phyloP scores from a whole-genome alignment of 495 filamentous ascomycete species.

The Penicillium odoratum region DNA sequence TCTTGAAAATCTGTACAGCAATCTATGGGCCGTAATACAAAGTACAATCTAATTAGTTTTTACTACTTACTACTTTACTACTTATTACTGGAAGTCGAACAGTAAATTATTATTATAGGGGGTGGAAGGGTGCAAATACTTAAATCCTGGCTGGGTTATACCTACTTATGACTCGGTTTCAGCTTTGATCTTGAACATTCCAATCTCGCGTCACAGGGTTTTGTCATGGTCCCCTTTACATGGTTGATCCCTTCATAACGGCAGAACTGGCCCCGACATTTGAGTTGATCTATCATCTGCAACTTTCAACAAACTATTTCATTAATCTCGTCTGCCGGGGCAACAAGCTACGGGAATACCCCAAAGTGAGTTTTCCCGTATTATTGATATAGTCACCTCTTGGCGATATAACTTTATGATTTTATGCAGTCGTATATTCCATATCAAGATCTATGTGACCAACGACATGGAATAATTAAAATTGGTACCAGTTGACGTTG shows the following conservation, averaged over 20 bases:
- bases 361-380: too few relatives aligned
- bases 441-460: too few relatives aligned
- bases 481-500: too few relatives aligned
- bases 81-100: too few relatives aligned
- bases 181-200: constrained; percentile 6
- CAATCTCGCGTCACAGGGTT: constrained; percentile 12
- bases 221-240: constrained; percentile 10
- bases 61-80: neutral
- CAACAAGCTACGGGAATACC: neutral
- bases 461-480: too few relatives aligned
- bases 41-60: neutral
- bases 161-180: neutral
- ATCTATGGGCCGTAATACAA: too few relatives aligned
- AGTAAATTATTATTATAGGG: too few relatives aligned
- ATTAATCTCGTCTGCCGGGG: neutral
- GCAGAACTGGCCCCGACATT: neutral
- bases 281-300: neutral
- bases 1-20: too few relatives aligned
- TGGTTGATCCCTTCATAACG: constrained; percentile 22
- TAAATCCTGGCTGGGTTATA: neutral
- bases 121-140: too few relatives aligned
- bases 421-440: too few relatives aligned
- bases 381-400: neutral
- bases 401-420: neutral
- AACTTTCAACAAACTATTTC: neutral